Percentiles rank a stretch among this genome's conserved stretches.
phyloP scores from a whole-genome alignment of 805 yeast genomes.

The Lachancea sp. region DNA sequence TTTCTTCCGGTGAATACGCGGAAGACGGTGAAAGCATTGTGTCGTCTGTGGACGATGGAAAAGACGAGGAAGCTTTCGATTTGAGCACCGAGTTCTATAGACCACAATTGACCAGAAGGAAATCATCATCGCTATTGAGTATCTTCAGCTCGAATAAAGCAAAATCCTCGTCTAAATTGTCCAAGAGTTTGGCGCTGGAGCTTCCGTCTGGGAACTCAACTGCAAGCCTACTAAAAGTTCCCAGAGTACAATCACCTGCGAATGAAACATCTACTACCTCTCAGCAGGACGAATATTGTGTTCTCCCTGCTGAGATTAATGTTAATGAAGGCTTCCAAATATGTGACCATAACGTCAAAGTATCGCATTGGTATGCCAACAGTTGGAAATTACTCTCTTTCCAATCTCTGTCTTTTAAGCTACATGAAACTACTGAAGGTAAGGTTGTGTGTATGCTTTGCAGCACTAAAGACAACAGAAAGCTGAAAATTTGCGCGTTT shows the following conservation, averaged over 20 bases:
- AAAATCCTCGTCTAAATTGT: constrained; percentile 8
- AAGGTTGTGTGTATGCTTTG: constrained; percentile 11
- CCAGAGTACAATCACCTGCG: constrained; percentile 5
- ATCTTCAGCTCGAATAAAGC: constrained; percentile 18
- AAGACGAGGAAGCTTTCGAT: constrained; percentile 1
- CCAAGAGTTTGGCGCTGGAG: constrained; percentile 14
- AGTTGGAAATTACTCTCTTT: constrained; percentile 20
- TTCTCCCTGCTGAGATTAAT: constrained; percentile 13
- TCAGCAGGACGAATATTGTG: constrained; percentile 1
- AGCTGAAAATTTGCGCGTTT: constrained; percentile 14
- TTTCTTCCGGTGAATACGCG: constrained; percentile 6
- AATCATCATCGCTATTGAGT: constrained; percentile 26
- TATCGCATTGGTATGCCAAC: constrained; percentile 23
- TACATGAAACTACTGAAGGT: constrained; percentile 4
- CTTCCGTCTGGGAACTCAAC: constrained; percentile 4
- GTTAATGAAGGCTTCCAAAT: constrained; percentile 6
- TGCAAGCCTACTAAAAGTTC: constrained; percentile 1
- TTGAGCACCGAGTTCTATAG: constrained; percentile 9
- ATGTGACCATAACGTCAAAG: constrained; percentile 15
- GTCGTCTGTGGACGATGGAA: constrained; percentile 10
- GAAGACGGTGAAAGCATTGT: constrained; percentile 17
- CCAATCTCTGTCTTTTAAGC: constrained; percentile 1
- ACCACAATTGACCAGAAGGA: constrained; percentile 11
- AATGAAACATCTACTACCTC: constrained; percentile 1
- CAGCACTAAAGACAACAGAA: constrained; percentile 5